phyloP scores from a whole-genome alignment of 2,329 filamentous ascomycete species.

The Monilinia fructicola region DNA sequence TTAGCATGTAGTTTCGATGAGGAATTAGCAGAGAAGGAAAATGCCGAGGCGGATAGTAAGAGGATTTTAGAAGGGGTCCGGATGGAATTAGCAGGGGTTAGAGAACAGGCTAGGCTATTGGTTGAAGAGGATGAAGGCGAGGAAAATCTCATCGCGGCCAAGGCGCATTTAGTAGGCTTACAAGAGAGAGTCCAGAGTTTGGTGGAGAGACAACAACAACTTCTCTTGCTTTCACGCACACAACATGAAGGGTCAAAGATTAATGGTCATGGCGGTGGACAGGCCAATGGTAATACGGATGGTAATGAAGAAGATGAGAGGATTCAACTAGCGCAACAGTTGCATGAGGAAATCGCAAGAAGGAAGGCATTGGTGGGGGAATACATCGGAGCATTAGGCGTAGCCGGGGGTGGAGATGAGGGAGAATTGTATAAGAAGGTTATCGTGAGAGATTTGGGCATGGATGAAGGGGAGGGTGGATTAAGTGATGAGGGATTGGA shows the following conservation, averaged over 20 bases:
- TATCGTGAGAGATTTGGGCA: slow-evolving; percentile 45
- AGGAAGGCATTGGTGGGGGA: slow-evolving; percentile 59
- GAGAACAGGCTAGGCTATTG: slow-evolving; percentile 59
- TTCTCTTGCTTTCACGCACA: slow-evolving; percentile 41
- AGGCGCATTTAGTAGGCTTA: slow-evolving; percentile 31
- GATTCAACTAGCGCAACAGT: slow-evolving; percentile 56
- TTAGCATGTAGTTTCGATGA: slow-evolving; percentile 71
- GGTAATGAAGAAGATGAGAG: slow-evolving; percentile 54
- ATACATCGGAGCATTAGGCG: slow-evolving; percentile 66
- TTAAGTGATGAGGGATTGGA: slow-evolving; percentile 42
- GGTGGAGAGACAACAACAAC: slow-evolving; percentile 50
- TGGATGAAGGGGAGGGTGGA: slow-evolving; percentile 41
- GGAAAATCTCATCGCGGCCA: slow-evolving; percentile 27
- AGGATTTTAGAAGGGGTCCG: slow-evolving; percentile 66
- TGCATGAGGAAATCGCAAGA: slow-evolving; percentile 54
- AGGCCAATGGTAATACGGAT: not conserved
- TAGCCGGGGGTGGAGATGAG: slow-evolving; percentile 69
- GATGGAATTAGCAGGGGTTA: slow-evolving; percentile 62
- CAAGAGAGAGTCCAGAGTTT: slow-evolving; percentile 34
- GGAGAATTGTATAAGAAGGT: slow-evolving; percentile 66
- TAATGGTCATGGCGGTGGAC: slow-evolving; percentile 47
- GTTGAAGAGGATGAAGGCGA: slow-evolving; percentile 36
- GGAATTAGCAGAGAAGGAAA: slow-evolving; percentile 72
- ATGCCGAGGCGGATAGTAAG: slow-evolving; percentile 65
- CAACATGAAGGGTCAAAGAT: slow-evolving; percentile 49